Conservation (phyloP, 495 filamentous ascomycete genomes). For the Oidiodendron maius region DNA sequence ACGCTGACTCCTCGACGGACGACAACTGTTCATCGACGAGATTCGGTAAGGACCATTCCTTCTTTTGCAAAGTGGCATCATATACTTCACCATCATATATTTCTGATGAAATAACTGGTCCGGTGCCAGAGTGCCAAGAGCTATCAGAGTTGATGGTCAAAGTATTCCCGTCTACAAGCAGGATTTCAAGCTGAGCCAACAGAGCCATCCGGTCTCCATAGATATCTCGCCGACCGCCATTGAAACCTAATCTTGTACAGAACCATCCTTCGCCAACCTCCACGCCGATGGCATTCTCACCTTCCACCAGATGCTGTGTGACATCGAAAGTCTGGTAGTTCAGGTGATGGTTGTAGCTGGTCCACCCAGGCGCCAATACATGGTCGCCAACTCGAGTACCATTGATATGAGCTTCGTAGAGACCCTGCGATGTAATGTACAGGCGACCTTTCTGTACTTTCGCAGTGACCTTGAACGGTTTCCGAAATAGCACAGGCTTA, state of each 20-base stretch:
- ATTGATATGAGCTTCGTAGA: conserved; percentile 47
- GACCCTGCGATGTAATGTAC: conserved; percentile 45
- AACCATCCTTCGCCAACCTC: conserved; percentile 53
- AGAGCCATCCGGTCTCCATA: conserved; percentile 43
- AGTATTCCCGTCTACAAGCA: conserved; percentile 19
- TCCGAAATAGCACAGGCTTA: conserved; percentile 15
- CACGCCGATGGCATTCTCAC: conserved; percentile 39
- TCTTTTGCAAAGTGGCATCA: conserved; percentile 30
- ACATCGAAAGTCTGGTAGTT: conserved; percentile 49
- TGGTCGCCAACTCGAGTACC: conserved; percentile 40
- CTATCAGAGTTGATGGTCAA: conserved; percentile 32
- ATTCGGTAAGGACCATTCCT: conserved; percentile 14
- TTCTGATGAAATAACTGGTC: conserved; percentile 39
- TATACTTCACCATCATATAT: conserved; percentile 51
- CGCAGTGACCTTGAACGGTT: conserved; percentile 6
- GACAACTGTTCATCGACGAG: conserved; percentile 16
- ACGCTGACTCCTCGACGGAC: conserved; percentile 4
- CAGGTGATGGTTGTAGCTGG: conserved; percentile 43
- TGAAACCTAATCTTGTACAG: conserved; percentile 32
- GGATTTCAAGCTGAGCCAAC: conserved; percentile 39
- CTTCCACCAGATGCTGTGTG: conserved; percentile 23
- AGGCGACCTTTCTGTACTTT: conserved; percentile 26
- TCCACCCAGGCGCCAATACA: conserved; percentile 46
- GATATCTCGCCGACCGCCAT: conserved; percentile 17
- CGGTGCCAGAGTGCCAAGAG: conserved; percentile 35